phyloP scores from a whole-genome alignment of 768 basidiomycete genomes.

The Mycena crocata region DNA sequence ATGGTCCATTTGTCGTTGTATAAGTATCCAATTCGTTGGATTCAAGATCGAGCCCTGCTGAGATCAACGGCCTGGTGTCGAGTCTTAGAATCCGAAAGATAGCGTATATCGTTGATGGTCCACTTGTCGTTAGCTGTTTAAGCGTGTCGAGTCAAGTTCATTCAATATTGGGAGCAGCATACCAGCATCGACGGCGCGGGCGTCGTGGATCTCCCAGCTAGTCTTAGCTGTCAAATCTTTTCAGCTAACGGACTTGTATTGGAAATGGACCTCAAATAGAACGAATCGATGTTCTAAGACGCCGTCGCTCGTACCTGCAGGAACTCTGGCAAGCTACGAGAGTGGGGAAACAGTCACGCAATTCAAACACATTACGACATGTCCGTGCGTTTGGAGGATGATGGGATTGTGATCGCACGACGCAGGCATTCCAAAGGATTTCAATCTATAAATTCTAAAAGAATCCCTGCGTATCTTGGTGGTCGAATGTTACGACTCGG shows the following conservation, averaged over 20 bases:
- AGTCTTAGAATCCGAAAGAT: no score
- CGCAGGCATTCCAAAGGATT: no score
- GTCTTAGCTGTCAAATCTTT: no score
- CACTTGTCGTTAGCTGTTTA: neutral
- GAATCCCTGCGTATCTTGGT: no score
- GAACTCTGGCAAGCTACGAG: slow-evolving; percentile 10
- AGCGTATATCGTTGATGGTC: neutral
- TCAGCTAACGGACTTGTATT: no score
- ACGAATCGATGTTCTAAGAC: neutral
- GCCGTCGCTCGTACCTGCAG: neutral
- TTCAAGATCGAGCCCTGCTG: neutral
- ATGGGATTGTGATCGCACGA: slow-evolving; percentile 14
- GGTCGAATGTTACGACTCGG: no score
- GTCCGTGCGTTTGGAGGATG: slow-evolving; percentile 19
- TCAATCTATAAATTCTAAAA: no score
- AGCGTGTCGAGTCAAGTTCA: neutral
- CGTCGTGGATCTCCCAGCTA: neutral
- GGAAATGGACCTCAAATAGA: no score
- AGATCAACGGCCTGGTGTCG: no score
- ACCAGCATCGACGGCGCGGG: neutral
- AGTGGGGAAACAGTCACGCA: slow-evolving; percentile 12
- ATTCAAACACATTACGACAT: neutral
- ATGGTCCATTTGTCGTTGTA: slow-evolving; percentile 22
- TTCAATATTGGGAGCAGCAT: no score
- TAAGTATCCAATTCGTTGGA: no score